Evolutionary conservation across 2,329 filamentous ascomycete genomes (phyloP).

Genomic region (Falciphora oryzae): DNA sequence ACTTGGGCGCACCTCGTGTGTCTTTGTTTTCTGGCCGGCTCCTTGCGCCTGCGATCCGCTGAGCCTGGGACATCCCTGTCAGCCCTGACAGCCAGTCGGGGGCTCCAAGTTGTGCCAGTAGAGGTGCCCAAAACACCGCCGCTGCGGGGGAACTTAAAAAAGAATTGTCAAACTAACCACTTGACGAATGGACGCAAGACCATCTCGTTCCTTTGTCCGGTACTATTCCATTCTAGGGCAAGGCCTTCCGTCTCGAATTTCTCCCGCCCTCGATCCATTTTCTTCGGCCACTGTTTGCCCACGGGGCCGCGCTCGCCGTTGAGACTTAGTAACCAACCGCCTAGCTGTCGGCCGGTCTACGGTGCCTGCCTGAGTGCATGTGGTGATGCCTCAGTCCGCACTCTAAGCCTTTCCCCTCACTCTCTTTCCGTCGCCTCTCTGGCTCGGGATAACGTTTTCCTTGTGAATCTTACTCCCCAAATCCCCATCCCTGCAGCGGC

Average conservation of each 20-base stretch:
- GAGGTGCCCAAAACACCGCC: conserved; percentile 1
- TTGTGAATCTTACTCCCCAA: neutral
- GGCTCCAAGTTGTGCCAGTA: neutral
- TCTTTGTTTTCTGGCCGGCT: neutral
- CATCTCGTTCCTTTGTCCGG: neutral
- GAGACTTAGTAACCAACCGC: neutral
- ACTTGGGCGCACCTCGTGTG: neutral
- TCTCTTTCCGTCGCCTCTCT: neutral
- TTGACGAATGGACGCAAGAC: neutral
- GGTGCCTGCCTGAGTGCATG: neutral
- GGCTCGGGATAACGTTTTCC: neutral
- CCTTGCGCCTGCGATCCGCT: neutral
- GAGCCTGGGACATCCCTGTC: neutral
- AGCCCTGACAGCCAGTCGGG: neutral
- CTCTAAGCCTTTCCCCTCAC: neutral
- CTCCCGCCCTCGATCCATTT: neutral
- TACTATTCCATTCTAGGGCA: neutral
- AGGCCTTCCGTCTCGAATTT: neutral
- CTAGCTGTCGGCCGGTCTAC: neutral
- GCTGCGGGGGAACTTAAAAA: conserved; percentile 5
- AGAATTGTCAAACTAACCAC: neutral
- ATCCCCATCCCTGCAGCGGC: neutral
- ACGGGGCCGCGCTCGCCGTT: neutral
- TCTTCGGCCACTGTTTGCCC: neutral
- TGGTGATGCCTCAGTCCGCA: neutral